phyloP scores from a whole-genome alignment of 108 stramenopile species.

The Conticribra guillardii region DNA sequence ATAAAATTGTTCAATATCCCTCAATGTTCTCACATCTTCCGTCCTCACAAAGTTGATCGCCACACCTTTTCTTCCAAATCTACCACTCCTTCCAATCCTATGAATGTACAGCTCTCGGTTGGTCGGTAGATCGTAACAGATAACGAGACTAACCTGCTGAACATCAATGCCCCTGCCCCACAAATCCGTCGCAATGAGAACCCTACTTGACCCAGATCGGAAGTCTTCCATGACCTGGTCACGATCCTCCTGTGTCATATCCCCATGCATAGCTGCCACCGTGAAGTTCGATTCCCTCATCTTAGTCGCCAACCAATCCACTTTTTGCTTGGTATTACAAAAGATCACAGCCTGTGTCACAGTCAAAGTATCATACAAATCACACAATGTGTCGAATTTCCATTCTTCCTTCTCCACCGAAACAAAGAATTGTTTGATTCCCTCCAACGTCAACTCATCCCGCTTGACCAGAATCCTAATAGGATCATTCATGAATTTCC shows the following conservation, averaged over 20 bases:
- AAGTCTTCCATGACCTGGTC: slow-evolving; percentile 98
- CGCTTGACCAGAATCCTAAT: slow-evolving; percentile 96
- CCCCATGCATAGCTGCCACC: slow-evolving; percentile 97
- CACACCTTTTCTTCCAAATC: slow-evolving; percentile 98
- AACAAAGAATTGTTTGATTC: slow-evolving; percentile 98
- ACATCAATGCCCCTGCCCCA: slow-evolving; percentile 99
- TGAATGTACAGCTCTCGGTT: slow-evolving; percentile 98
- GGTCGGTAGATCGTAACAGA: slow-evolving; percentile 96
- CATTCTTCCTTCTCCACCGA: slow-evolving; percentile 99
- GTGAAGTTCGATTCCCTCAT: slow-evolving; percentile 97
- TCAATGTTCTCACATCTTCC: slow-evolving; percentile 89
- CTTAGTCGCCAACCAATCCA: slow-evolving; percentile 95
- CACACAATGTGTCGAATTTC: slow-evolving; percentile 99
- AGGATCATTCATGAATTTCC: slow-evolving; percentile 98
- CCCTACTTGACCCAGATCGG: slow-evolving; percentile 92
- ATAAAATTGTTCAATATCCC: slow-evolving; percentile 98
- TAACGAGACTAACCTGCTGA: slow-evolving; percentile 98
- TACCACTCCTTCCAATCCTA: slow-evolving; percentile 96
- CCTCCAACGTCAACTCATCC: slow-evolving; percentile 98
- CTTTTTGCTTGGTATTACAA: slow-evolving; percentile 98
- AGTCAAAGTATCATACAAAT: slow-evolving; percentile 98
- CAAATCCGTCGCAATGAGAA: slow-evolving; percentile 97
- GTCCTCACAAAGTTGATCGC: slow-evolving; percentile 98
- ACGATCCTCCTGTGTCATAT: slow-evolving; percentile 94
- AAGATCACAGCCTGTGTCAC: slow-evolving; percentile 99